These are phyloP conservation scores for Penicillium simplicissimum DNA, from an alignment of 495 filamentous ascomycete species.

Conservation along the genomic window DNA sequence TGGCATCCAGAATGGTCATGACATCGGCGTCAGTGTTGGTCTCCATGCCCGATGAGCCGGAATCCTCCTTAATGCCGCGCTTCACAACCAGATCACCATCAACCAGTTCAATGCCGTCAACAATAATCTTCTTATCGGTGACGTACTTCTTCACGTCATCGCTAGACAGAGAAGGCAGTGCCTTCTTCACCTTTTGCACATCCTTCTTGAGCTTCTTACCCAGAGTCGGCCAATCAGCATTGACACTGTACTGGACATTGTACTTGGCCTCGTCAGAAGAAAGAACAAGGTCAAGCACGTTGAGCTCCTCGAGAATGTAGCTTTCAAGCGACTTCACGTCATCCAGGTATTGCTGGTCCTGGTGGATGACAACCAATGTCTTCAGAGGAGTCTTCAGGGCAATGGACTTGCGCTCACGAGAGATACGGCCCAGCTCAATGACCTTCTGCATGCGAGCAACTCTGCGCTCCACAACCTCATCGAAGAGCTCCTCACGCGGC, in stretches of 20 bases:
- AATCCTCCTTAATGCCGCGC: conserved; percentile 71
- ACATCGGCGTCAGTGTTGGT: conserved; percentile 83
- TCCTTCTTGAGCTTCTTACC: conserved; percentile 98
- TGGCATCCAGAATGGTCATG: conserved; percentile 76
- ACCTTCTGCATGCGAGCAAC: conserved; percentile 93
- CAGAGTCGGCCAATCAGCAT: conserved; percentile 88
- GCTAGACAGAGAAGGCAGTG: conserved; percentile 74
- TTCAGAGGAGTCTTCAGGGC: conserved; percentile 89
- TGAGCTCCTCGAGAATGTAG: conserved; percentile 90
- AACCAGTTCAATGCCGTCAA: conserved; percentile 80
- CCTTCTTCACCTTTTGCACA: conserved; percentile 85
- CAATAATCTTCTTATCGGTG: conserved; percentile 64
- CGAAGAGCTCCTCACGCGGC: conserved; percentile 83
- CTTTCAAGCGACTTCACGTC: conserved; percentile 81
- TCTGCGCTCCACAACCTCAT: conserved; percentile 79
- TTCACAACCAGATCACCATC: conserved; percentile 83
- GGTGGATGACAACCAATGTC: conserved; percentile 85
- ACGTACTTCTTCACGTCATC: conserved; percentile 77
- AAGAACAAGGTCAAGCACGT: conserved; percentile 81
- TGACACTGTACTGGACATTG: conserved; percentile 84
- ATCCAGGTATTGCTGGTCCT: conserved; percentile 77
- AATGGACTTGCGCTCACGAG: conserved; percentile 80
- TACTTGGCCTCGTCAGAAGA: conserved; percentile 87
- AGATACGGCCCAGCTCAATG: conserved; percentile 84
- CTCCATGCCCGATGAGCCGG: conserved; percentile 69